These are phyloP conservation scores for Didymella exigua DNA, from an alignment of 2,329 filamentous ascomycete genomes.

Conservation along the genomic window DNA sequence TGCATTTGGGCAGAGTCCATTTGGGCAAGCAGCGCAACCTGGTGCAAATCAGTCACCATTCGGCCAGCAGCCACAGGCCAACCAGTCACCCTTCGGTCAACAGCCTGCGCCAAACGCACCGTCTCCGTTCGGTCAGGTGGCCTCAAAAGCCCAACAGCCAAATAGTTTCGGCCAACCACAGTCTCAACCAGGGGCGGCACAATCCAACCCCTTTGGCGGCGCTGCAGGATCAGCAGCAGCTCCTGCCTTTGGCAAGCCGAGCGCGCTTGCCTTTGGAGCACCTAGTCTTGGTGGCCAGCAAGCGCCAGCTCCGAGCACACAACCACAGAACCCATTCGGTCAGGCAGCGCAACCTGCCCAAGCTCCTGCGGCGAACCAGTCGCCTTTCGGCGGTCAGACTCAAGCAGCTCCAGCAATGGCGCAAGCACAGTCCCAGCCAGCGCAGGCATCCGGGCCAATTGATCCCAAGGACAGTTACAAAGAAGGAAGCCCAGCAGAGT, in stretches of 20 bases:
- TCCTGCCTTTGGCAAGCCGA: conserved; percentile 43
- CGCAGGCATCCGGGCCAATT: conserved; percentile 22
- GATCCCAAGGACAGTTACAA: conserved; percentile 58
- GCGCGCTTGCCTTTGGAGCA: conserved; percentile 46
- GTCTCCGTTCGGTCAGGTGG: conserved; percentile 31
- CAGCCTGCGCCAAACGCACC: conserved; percentile 22
- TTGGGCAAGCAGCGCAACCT: conserved; percentile 53
- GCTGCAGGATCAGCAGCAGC: conserved; percentile 22
- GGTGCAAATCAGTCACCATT: conserved; percentile 39
- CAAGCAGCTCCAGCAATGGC: conserved; percentile 16
- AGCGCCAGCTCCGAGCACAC: conserved; percentile 13
- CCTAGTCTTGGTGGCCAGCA: conserved; percentile 28
- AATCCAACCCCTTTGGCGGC: conserved; percentile 27
- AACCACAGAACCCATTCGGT: conserved; percentile 32
- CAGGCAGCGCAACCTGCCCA: conserved; percentile 11
- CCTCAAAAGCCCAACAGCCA: conserved; percentile 19
- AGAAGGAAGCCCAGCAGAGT: conserved; percentile 62
- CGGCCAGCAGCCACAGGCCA: conserved; percentile 40
- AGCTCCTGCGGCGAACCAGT: conserved; percentile 17
- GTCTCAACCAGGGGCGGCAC: conserved; percentile 17
- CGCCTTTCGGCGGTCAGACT: conserved; percentile 22
- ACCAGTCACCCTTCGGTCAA: conserved; percentile 39
- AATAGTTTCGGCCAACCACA: conserved; percentile 32
- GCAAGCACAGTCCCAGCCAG: conserved; percentile 49
- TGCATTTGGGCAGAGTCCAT: conserved; percentile 45